These are phyloP conservation scores for Kwoniella bestiolae DNA, from an alignment of 768 basidiomycete genomes.

Conservation along the genomic window DNA sequence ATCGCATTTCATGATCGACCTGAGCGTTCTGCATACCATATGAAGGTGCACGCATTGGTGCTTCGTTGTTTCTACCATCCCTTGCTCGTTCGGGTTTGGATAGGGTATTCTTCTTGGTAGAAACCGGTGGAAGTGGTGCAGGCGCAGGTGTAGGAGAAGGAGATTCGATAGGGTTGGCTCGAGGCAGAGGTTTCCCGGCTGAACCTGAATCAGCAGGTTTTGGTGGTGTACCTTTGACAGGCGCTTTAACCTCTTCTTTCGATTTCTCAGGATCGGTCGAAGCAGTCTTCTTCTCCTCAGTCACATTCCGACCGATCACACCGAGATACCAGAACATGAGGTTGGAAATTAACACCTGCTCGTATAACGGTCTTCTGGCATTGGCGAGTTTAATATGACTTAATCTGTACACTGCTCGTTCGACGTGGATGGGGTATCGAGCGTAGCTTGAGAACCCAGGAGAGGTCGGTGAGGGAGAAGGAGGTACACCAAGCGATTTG, in stretches of 20 bases:
- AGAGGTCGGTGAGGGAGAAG: constrained; percentile 53
- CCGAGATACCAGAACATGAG: constrained; percentile 93
- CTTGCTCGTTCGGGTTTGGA: constrained; percentile 67
- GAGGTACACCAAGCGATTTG: constrained; percentile 61
- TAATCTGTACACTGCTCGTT: constrained; percentile 93
- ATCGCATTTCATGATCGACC: constrained; percentile 75
- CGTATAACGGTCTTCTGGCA: constrained; percentile 91
- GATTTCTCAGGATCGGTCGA: constrained; percentile 38
- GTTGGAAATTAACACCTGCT: constrained; percentile 71
- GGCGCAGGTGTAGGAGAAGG: constrained; percentile 11
- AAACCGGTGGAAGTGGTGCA: constrained; percentile 13
- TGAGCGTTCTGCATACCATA: constrained; percentile 93
- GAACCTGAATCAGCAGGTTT: constrained; percentile 43
- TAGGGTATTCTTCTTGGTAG: constrained; percentile 58
- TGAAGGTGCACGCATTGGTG: constrained; percentile 82
- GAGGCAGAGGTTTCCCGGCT: constrained; percentile 33
- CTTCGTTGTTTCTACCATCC: constrained; percentile 83
- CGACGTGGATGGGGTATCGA: constrained; percentile 97
- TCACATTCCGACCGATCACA: constrained; percentile 89
- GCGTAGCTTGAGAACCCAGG: constrained; percentile 62
- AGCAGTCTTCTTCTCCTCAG: constrained; percentile 53
- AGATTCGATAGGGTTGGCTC: constrained; percentile 13
- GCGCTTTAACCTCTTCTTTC: constrained; percentile 43
- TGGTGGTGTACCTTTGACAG: constrained; percentile 46
- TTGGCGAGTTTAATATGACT: constrained; percentile 99